Evolutionary conservation across 1,284 basidiomycete species (phyloP), one percentile per base, ranked within the genome.

Genomic region (Papiliotrema terrestris): DNA sequence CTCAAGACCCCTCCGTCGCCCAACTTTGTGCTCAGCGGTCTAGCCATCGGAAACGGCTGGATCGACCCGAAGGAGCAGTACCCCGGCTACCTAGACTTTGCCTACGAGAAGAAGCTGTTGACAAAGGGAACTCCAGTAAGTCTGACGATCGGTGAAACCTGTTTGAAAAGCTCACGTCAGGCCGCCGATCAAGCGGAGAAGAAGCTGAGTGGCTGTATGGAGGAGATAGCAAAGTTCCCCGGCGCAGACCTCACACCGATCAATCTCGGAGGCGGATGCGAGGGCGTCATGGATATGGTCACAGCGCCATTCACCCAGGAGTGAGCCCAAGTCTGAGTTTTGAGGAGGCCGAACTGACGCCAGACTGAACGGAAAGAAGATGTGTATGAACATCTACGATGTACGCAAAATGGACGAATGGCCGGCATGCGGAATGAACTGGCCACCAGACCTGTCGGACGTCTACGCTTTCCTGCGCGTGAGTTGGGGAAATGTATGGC

Each of bases 391-490:
- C 73, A 85, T 98, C 45, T 99, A 98, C 68, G 96, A 99, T 69
- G 84, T 98, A 20, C 86, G 96, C 35, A 78, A 91, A 26, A 84
- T 87, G 52, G 96, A 99, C 72, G 82, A 81, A 14, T 80, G 75
- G 45, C 94, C 94, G n/a, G 86, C 85, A 2, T 99, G 95, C 74
- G 95, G 95, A 1, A 90, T 98, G 91, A 95, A 95, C 75, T 99
- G 95, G 95, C 95, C 95, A 3, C 86, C 87, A n/a, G 91, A 92
- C 62, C 83, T 98, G 23, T 74, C 80, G 9, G 84, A 87, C 46
- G 81, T 97, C 38, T 87, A 86, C 42, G 78, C 79, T 3, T 97
- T 94, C 71, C 83, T 99, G 14, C 83, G 82, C 25, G 91, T 93
- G 72, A 55, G 88, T 46, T 25, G 9, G 11, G 4, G 19, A 36